A percentile compares a stretch with the other conserved stretches of the same genome.
These are phyloP conservation scores for Saturnispora zaruensis DNA, from an alignment of 805 yeast species.

Conservation along the genomic window DNA sequence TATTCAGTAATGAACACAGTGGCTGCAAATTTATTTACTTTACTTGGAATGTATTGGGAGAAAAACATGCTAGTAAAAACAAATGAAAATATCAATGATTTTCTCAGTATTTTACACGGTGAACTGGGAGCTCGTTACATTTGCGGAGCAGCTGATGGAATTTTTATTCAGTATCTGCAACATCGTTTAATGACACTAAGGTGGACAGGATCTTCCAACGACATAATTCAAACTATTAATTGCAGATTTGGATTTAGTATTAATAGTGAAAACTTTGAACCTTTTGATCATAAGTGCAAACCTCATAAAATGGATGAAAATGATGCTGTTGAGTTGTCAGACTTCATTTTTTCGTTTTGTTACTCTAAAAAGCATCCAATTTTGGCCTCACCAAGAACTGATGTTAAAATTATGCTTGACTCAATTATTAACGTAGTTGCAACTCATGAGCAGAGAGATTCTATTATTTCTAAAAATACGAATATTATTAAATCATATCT, in stretches of 20 bases:
- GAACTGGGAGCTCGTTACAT: constrained; percentile 61
- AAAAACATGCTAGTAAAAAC: constrained; percentile 10
- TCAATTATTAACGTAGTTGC: constrained; percentile 63
- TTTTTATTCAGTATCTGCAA: constrained; percentile 54
- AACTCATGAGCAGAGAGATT: constrained; percentile 43
- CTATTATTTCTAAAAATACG: constrained; percentile 38
- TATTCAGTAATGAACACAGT: constrained; percentile 39
- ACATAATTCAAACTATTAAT: constrained; percentile 65
- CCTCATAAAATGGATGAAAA: constrained; percentile 32
- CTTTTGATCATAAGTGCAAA: constrained; percentile 56
- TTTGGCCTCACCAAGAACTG: constrained; percentile 52
- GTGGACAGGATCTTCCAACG: constrained; percentile 45
- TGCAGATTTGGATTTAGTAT: constrained; percentile 70
- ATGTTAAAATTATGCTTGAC: constrained; percentile 66
- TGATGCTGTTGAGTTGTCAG: constrained; percentile 29
- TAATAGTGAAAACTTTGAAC: constrained; percentile 48
- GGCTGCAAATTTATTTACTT: constrained; percentile 31
- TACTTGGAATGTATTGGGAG: constrained; percentile 33
- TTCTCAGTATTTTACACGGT: constrained; percentile 58
- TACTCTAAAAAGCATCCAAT: constrained; percentile 52
- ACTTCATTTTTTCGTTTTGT: constrained; percentile 47
- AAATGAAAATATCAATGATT: constrained; percentile 30
- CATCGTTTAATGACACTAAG: constrained; percentile 38
- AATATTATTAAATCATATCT: constrained; percentile 39
- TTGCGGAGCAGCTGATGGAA: constrained; percentile 60